A percentile compares a stretch with the other conserved stretches of the same genome.
phyloP scores from a whole-genome alignment of 345 rosid species.

The Theobroma cacao region DNA sequence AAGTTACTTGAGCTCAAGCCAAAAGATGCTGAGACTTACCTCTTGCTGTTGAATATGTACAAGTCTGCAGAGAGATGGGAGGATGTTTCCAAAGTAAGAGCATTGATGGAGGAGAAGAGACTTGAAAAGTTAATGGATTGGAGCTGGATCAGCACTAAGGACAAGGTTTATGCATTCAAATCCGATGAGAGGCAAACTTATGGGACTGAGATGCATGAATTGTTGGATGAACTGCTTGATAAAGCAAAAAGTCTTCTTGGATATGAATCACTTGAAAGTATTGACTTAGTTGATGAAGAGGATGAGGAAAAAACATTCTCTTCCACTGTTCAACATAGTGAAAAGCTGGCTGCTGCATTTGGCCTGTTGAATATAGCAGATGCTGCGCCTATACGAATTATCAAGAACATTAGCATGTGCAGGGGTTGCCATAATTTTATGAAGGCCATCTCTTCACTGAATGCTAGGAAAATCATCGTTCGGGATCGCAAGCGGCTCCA shows the following conservation, averaged over 20 bases:
- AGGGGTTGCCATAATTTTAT: conserved; percentile 50
- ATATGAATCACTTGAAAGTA: conserved; percentile 8
- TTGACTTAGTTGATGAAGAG: conserved; percentile 19
- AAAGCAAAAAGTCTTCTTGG: conserved; percentile 33
- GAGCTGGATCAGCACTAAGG: conserved; percentile 57
- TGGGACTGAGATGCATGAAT: conserved; percentile 12
- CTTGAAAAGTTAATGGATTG: conserved; percentile 30
- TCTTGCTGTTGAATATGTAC: conserved; percentile 31
- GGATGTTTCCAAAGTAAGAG: conserved; percentile 36
- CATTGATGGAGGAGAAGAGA: conserved; percentile 35
- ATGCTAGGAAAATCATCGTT: conserved; percentile 38
- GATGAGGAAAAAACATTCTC: conserved; percentile 13
- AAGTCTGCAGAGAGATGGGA: conserved; percentile 37
- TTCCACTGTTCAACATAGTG: conserved; percentile 37
- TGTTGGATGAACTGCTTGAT: conserved; percentile 35
- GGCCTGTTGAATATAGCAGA: conserved; percentile 39
- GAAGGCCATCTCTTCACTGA: conserved; percentile 32
- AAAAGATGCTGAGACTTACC: conserved; percentile 29
- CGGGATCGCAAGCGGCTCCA: conserved; percentile 53
- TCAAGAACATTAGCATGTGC: conserved; percentile 41
- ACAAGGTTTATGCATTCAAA: conserved; percentile 36
- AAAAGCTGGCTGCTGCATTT: conserved; percentile 47
- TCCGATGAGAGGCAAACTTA: conserved; percentile 24
- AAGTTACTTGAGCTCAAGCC: conserved; percentile 45
- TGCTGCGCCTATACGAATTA: conserved; percentile 31